Conservation (phyloP, 1,139 yeast species). For the Yamadazyma triangularis region DNA sequence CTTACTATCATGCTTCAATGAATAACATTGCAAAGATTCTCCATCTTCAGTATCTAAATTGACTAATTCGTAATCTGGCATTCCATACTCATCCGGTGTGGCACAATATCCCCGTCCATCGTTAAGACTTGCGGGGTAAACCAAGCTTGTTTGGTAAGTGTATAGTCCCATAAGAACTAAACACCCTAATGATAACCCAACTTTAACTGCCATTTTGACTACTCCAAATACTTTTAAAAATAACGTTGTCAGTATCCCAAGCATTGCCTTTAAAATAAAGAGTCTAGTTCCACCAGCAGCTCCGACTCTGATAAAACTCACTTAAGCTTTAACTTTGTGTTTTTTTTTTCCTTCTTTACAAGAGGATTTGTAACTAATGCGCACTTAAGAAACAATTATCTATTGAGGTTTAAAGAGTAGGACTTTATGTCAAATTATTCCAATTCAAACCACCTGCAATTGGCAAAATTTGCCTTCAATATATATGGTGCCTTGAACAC, state of each 20-base stretch:
- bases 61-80: constrained; percentile 62
- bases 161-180: constrained; percentile 55
- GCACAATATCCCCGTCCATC: constrained; percentile 74
- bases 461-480: constrained; percentile 32
- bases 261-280: too few relatives aligned
- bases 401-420: too few relatives aligned
- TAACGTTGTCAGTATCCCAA: background rate
- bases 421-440: constrained; percentile 5
- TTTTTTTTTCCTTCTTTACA: too few relatives aligned
- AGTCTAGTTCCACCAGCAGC: too few relatives aligned
- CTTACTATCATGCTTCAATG: constrained; percentile 43
- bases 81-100: constrained; percentile 67
- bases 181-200: constrained; percentile 33
- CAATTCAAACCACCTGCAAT: constrained; percentile 16
- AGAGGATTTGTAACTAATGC: too few relatives aligned
- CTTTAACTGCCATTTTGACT: constrained; percentile 19
- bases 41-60: constrained; percentile 67
- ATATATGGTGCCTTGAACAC: constrained; percentile 25
- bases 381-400: too few relatives aligned
- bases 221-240: constrained; percentile 9
- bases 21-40: constrained; percentile 39
- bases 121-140: constrained; percentile 80
- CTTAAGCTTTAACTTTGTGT: too few relatives aligned
- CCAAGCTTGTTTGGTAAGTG: constrained; percentile 60
- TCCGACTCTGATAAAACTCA: too few relatives aligned